These are phyloP conservation scores for Sphaceloma murrayae DNA, from an alignment of 2,329 filamentous ascomycete genomes.

Conservation along the genomic window DNA sequence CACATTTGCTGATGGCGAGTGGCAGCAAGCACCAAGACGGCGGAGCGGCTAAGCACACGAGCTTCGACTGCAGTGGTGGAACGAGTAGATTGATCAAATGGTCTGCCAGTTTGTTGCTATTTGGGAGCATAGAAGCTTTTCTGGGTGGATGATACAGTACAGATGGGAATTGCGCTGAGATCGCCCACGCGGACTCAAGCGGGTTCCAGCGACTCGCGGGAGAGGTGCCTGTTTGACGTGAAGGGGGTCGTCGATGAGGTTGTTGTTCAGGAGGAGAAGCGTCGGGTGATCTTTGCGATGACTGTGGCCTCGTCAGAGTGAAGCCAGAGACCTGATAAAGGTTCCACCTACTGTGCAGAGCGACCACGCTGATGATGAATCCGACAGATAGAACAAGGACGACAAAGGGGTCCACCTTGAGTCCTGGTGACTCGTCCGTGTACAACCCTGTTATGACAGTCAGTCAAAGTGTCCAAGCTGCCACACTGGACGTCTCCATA, in stretches of 20 bases:
- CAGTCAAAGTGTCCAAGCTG: conserved; percentile 1
- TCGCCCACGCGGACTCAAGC: no score
- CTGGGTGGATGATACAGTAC: conserved; percentile 4
- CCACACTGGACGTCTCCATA: no score
- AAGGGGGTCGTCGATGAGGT: no score
- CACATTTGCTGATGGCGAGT: background rate
- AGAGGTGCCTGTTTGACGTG: no score
- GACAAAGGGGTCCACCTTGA: conserved; percentile 97
- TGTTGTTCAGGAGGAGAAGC: conserved; percentile 53
- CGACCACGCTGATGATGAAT: conserved; percentile 98
- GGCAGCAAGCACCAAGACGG: no score
- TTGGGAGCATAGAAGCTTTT: conserved; percentile 13
- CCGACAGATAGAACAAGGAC: conserved; percentile 92
- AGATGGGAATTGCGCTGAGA: no score
- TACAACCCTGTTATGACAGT: conserved; percentile 61
- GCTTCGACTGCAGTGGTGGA: no score
- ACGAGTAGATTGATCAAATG: background rate
- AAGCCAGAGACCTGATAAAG: background rate
- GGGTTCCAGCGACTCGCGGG: no score
- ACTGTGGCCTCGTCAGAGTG: conserved; percentile 44
- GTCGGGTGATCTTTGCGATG: conserved; percentile 88
- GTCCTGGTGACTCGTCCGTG: conserved; percentile 93
- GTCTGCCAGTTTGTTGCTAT: conserved; percentile 9
- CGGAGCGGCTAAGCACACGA: no score
- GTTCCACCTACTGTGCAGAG: conserved; percentile 78